Evolutionary conservation across 208 protist species (phyloP).

Genomic region (Leptomonas pyrrhocoris): DNA sequence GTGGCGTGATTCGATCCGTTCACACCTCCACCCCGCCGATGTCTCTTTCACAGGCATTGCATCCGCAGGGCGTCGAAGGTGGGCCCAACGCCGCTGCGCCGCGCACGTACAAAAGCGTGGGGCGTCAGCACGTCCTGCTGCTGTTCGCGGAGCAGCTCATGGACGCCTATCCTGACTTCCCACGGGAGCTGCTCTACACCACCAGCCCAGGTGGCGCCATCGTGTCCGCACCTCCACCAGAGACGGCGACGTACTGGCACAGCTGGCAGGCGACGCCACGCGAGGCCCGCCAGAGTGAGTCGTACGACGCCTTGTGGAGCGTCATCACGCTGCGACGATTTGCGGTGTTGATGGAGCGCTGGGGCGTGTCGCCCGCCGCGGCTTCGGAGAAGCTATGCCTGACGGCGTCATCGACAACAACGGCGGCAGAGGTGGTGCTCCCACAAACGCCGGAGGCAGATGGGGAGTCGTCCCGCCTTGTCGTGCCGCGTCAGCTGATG

Average conservation of each 20-base stretch:
- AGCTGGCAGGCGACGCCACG: slow-evolving; percentile 33
- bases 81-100: background rate
- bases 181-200: slow-evolving; percentile 38
- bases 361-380: slow-evolving; percentile 34
- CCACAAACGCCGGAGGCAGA: background rate
- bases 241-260: slow-evolving; percentile 9
- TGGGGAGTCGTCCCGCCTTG: background rate
- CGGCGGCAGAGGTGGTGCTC: too few species aligned
- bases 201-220: slow-evolving; percentile 38
- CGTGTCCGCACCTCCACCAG: slow-evolving; percentile 26
- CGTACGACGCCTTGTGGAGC: slow-evolving; percentile 43
- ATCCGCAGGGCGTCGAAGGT: background rate
- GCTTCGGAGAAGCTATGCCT: slow-evolving; percentile 15
- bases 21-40: slow-evolving; percentile 15
- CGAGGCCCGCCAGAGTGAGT: slow-evolving; percentile 9
- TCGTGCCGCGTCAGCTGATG: background rate
- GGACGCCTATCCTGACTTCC: slow-evolving; percentile 31
- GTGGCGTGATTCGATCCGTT: slow-evolving; percentile 21
- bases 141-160: slow-evolving; percentile 53
- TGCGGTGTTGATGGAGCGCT: slow-evolving; percentile 46
- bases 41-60: background rate
- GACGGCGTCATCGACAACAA: too few species aligned
- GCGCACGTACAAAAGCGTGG: background rate
- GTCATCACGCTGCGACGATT: slow-evolving; percentile 53
- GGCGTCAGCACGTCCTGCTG: slow-evolving; percentile 25